Base-by-base conservation (phyloP, 768 basidiomycete genomes). In the Dioszegia crocea region DNA sequence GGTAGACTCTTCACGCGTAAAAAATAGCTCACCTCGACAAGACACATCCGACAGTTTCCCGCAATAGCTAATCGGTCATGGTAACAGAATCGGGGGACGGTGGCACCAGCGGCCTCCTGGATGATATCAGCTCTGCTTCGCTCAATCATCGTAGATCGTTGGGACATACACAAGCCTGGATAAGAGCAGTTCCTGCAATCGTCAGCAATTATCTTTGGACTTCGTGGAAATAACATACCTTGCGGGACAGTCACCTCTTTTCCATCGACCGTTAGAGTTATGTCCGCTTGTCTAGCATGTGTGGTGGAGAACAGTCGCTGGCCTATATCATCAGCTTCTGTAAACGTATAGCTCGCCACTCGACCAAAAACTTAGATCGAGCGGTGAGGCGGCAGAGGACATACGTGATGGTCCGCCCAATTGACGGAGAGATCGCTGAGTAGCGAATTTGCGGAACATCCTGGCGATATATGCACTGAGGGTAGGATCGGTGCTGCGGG, bases 1-100 rank as follows among this genome's bases (percentile, higher is more conserved):
- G n/a, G n/a, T n/a, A n/a, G n/a, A n/a, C n/a, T n/a, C n/a, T n/a
- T n/a, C n/a, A n/a, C n/a, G n/a, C n/a, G n/a, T n/a, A n/a, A 17
- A 38, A 38, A 38, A 9, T 38, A 38, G 36, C 36, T 38, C 17
- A 75, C 94, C 79, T 99, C 96, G 38, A 99, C 96, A 49, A 99
- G 80, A 79, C 96, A 99, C 96, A 99, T 99, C 67, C 93, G 88
- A 80, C 94, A 97, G 77, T 98, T 97, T 51, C 94, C 94, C 67
- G 94, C 94, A 71, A 98, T 93, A 48, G 93, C 91, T 24, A 97
- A 84, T 69, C 93, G 88, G 58, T 71, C 68, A 56, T 73, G 69
- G 59, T 71, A 77, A 67, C 70, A 71, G 72, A 77, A 77, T 67
- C 76, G 62, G 36, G 76, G 76, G 51, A 77, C 64, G 45, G 67